phyloP scores from a whole-genome alignment of 2,329 filamentous ascomycete species.

The Aspergillus fumigatiaffinis region DNA sequence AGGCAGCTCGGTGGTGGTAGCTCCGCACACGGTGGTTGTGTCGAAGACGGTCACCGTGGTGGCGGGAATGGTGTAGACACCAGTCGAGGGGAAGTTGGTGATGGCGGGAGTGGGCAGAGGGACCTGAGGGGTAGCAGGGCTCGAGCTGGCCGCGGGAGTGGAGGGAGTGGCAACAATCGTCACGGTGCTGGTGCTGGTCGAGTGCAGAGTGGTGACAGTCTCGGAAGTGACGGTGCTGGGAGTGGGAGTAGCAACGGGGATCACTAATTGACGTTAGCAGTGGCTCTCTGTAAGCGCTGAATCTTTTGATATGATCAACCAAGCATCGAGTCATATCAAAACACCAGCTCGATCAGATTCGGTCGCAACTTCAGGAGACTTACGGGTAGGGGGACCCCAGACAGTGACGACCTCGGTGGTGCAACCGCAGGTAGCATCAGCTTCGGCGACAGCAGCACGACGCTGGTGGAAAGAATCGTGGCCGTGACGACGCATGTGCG shows the following conservation, averaged over 20 bases:
- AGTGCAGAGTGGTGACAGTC: conserved; percentile 32
- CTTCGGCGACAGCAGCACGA: conserved; percentile 30
- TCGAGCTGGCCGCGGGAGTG: conserved; percentile 12
- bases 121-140: conserved; percentile 24
- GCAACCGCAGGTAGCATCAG: conserved; percentile 60
- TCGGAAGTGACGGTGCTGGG: conserved; percentile 22
- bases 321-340: background rate
- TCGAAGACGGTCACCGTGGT: conserved; percentile 65
- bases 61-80: conserved; percentile 71
- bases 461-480: conserved; percentile 59
- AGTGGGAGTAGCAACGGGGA: conserved; percentile 30
- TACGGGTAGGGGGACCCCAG: conserved; percentile 64
- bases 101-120: conserved; percentile 46
- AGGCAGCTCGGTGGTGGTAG: conserved; percentile 58
- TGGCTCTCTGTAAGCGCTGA: conserved; percentile 1
- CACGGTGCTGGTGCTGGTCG: conserved; percentile 37
- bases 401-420: conserved; percentile 70
- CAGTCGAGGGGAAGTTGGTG: conserved; percentile 59
- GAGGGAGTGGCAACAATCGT: conserved; percentile 28
- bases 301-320: background rate
- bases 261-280: conserved; percentile 30
- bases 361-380: conserved; percentile 19
- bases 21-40: conserved; percentile 64
- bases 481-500: conserved; percentile 53
- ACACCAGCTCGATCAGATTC: background rate